Conservation (phyloP, 306 rosid genomes). For the Prunus persica region DNA sequence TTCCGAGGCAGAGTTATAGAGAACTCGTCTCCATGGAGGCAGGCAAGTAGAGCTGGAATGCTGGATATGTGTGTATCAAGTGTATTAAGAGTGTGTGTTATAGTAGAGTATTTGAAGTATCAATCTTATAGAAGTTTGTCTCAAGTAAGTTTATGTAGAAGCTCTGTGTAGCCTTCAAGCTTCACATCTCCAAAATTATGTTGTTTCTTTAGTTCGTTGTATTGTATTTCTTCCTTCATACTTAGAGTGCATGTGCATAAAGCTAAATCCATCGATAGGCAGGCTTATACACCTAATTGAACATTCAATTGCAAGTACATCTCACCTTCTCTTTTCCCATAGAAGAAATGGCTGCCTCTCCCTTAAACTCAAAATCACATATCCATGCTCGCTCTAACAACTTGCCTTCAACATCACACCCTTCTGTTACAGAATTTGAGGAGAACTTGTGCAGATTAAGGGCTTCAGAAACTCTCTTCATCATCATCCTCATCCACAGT, state of each 20-base stretch:
- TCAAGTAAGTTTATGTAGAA: no score
- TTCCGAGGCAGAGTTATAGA: background rate
- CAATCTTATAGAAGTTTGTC: no score
- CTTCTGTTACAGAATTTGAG: conserved; percentile 12
- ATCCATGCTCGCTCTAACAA: conserved; percentile 25
- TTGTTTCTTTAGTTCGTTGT: background rate
- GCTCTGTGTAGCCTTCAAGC: no score
- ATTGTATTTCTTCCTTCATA: no score
- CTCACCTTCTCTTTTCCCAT: background rate
- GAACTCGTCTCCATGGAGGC: background rate
- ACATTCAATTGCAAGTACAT: background rate
- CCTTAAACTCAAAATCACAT: background rate
- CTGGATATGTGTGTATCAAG: no score
- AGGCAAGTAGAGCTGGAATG: background rate
- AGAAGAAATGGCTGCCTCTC: conserved; percentile 7
- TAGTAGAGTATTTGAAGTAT: background rate
- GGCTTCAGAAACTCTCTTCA: conserved; percentile 9
- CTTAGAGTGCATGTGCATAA: no score
- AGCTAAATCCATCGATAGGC: no score
- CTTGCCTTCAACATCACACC: conserved; percentile 31
- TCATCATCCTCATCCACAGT: conserved; percentile 19
- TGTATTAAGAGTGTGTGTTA: background rate
- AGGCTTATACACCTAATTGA: background rate
- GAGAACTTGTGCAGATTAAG: conserved; percentile 25
- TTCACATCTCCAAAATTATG: no score